A percentile compares a stretch with the other conserved stretches of the same genome.
phyloP scores from a whole-genome alignment of 306 rosid species.

The Glycine latifolia region DNA sequence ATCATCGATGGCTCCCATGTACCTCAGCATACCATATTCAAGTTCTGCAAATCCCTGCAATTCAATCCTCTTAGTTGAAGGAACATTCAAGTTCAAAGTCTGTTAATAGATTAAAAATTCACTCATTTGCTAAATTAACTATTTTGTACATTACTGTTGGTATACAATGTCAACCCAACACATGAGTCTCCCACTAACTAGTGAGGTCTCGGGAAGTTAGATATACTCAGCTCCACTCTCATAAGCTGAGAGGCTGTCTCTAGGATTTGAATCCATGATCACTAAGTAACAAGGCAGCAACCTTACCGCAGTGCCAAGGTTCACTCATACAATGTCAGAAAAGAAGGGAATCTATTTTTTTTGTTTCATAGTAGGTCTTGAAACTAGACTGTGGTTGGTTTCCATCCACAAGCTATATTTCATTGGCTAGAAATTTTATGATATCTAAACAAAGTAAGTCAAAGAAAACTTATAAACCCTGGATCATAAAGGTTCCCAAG shows the following conservation, averaged over 20 bases:
- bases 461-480: constrained; percentile 10
- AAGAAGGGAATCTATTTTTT: not conserved
- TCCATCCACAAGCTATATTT: not conserved
- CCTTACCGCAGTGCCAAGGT: too few relatives aligned
- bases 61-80: constrained; percentile 40
- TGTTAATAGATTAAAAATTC: not conserved
- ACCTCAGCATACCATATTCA: constrained; percentile 88
- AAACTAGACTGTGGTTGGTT: not conserved
- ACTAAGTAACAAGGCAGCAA: not conserved
- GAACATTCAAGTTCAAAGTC: constrained; percentile 38
- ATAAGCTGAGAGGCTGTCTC: not conserved
- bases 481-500: constrained; percentile 5
- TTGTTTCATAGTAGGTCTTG: constrained; percentile 1
- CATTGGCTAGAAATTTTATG: constrained; percentile 7
- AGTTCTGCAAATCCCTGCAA: constrained; percentile 94
- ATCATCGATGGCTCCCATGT: constrained; percentile 87
- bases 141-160: constrained; percentile 11
- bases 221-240: not conserved
- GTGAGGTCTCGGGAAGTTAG: not conserved
- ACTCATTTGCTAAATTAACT: constrained; percentile 33
- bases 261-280: not conserved
- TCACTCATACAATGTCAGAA: not conserved
- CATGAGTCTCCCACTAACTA: not conserved
- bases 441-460: constrained; percentile 11
- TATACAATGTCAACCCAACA: not conserved